These are phyloP conservation scores for Patellaria atrata DNA, from an alignment of 495 filamentous ascomycete genomes.

Conservation along the genomic window DNA sequence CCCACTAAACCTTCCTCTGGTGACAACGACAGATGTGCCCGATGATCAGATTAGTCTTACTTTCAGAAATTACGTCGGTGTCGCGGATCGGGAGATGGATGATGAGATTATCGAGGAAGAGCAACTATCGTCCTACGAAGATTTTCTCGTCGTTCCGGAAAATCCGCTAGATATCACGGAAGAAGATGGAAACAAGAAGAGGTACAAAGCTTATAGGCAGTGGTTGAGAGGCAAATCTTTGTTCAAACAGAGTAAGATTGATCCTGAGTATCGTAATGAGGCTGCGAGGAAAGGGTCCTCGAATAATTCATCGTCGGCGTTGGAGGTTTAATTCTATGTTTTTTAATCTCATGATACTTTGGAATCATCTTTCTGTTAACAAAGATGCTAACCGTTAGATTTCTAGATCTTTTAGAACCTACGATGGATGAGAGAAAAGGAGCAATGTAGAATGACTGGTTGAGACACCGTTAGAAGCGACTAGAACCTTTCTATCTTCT, in stretches of 20 bases:
- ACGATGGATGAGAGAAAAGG: not conserved
- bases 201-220: constrained; percentile 90
- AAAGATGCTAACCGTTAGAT: not conserved
- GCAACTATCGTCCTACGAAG: constrained; percentile 57
- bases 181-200: constrained; percentile 74
- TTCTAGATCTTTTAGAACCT: not conserved
- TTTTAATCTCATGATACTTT: too few species aligned
- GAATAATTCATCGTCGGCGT: too few species aligned
- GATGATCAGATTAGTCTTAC: constrained; percentile 39
- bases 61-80: constrained; percentile 53
- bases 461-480: too few species aligned
- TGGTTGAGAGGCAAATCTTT: constrained; percentile 87
- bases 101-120: constrained; percentile 35
- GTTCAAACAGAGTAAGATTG: constrained; percentile 61
- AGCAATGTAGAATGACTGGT: not conserved
- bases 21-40: constrained; percentile 56
- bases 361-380: constrained; percentile 1
- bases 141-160: constrained; percentile 60
- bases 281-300: too few species aligned
- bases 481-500: too few species aligned
- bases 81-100: constrained; percentile 1
- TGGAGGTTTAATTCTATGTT: too few species aligned
- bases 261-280: constrained; percentile 23
- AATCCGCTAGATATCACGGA: constrained; percentile 77
- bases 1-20: constrained; percentile 76